Evolutionary conservation across 2,329 filamentous ascomycete genomes (phyloP).

Genomic region (Tolypocladium guangdongense): DNA sequence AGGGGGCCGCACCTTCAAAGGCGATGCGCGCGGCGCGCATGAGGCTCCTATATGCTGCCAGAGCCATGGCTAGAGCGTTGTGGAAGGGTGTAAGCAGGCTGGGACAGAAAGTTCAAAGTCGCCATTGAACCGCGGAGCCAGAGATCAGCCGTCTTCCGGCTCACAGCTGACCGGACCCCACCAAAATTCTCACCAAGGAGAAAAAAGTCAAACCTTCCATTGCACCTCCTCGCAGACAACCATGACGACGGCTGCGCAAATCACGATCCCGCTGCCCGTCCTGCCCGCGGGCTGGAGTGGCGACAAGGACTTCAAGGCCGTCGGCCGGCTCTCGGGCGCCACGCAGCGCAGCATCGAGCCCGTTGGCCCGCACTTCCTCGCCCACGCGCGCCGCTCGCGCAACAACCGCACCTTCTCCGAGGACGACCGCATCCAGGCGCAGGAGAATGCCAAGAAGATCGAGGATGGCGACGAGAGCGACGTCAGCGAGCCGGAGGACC

Average conservation of each 20-base stretch:
- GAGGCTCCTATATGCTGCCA: constrained; percentile 69
- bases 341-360: constrained; percentile 87
- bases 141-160: constrained; percentile 14
- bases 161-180: constrained; percentile 2
- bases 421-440: constrained; percentile 94
- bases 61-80: constrained; percentile 38
- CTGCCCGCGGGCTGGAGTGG: constrained; percentile 73
- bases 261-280: constrained; percentile 58
- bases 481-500: constrained; percentile 88
- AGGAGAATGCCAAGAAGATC: constrained; percentile 89
- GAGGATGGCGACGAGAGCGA: constrained; percentile 86
- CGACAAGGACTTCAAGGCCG: constrained; percentile 84
- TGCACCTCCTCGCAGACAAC: constrained; percentile 4
- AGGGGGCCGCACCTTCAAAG: constrained; percentile 56
- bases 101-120: background rate
- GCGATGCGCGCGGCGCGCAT: constrained; percentile 72
- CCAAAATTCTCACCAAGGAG: background rate
- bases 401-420: constrained; percentile 98
- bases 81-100: background rate
- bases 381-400: constrained; percentile 87
- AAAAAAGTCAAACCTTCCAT: constrained; percentile 6
- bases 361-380: constrained; percentile 94
- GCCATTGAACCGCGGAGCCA: constrained; percentile 5
- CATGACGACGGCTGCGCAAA: constrained; percentile 56
- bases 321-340: constrained; percentile 65